Conservation (phyloP, 352 stramenopile species). For the Pythium brachiatum region DNA sequence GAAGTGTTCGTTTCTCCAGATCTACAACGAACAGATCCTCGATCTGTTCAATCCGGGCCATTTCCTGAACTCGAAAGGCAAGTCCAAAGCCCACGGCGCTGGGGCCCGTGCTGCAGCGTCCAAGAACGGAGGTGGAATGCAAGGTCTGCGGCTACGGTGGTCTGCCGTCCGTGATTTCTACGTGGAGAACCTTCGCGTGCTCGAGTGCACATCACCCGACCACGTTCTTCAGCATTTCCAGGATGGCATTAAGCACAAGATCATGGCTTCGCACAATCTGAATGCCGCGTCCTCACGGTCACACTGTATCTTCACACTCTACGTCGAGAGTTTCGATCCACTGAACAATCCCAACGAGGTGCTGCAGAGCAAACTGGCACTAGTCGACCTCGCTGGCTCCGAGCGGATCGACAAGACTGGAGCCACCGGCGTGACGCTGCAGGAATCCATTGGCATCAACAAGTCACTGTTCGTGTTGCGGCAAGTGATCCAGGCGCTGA, state of each 20-base stretch:
- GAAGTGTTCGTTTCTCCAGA: conserved; percentile 45
- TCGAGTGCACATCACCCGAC: conserved; percentile 40
- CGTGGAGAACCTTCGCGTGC: conserved; percentile 47
- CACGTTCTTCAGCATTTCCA: conserved; percentile 52
- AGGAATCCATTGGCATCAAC: conserved; percentile 65
- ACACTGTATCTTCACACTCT: conserved; percentile 56
- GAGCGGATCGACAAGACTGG: conserved; percentile 61
- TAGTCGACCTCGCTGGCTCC: conserved; percentile 63
- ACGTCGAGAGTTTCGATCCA: conserved; percentile 47
- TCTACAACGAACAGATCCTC: conserved; percentile 50
- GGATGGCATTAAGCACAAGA: conserved; percentile 54
- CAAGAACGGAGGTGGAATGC: conserved; percentile 2
- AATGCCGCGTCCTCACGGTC: conserved; percentile 53
- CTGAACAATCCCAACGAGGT: conserved; percentile 32
- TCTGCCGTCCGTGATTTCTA: conserved; percentile 53
- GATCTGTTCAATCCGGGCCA: conserved; percentile 49
- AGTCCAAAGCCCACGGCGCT: conserved; percentile 1
- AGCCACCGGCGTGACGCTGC: conserved; percentile 45
- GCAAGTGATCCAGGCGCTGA: conserved; percentile 55
- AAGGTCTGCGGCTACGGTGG: conserved; percentile 47
- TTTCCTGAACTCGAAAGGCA: conserved; percentile 21
- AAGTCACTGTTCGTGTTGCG: conserved; percentile 61
- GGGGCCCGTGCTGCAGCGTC: neutral
- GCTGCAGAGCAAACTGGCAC: conserved; percentile 47
- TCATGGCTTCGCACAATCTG: conserved; percentile 59